Conservation (phyloP, 2,329 filamentous ascomycete species). For the Capronia epimyces region DNA sequence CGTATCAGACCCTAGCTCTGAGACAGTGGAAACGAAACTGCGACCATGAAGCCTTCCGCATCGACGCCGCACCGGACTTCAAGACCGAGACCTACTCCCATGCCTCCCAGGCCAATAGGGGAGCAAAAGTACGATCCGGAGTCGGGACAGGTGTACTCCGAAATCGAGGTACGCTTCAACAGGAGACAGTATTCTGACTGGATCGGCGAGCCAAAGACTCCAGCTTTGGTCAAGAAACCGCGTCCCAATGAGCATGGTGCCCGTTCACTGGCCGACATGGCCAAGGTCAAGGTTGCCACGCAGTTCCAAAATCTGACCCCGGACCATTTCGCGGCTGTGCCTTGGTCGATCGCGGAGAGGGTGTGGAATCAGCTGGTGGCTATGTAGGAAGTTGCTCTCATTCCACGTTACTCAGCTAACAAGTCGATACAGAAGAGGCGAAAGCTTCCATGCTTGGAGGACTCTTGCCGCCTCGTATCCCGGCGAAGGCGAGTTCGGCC, state of each 20-base stretch:
- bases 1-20: too few relatives aligned
- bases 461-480: constrained; percentile 38
- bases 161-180: constrained; percentile 16
- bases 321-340: constrained; percentile 36
- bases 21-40: background rate
- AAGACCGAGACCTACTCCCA: background rate
- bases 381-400: constrained; percentile 30
- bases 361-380: constrained; percentile 38
- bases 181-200: constrained; percentile 20
- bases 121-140: constrained; percentile 21
- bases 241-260: constrained; percentile 13
- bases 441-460: constrained; percentile 43
- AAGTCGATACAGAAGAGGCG: constrained; percentile 13
- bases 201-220: constrained; percentile 23
- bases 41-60: background rate
- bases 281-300: constrained; percentile 17
- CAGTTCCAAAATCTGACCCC: constrained; percentile 37
- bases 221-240: constrained; percentile 11
- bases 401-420: constrained; percentile 3
- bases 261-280: constrained; percentile 22
- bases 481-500: constrained; percentile 31
- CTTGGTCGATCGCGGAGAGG: constrained; percentile 38
- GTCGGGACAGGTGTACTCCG: constrained; percentile 24
- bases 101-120: background rate
- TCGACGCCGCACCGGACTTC: background rate